Conservation (phyloP, 306 rosid genomes). For the Aeschynomene evenia region DNA sequence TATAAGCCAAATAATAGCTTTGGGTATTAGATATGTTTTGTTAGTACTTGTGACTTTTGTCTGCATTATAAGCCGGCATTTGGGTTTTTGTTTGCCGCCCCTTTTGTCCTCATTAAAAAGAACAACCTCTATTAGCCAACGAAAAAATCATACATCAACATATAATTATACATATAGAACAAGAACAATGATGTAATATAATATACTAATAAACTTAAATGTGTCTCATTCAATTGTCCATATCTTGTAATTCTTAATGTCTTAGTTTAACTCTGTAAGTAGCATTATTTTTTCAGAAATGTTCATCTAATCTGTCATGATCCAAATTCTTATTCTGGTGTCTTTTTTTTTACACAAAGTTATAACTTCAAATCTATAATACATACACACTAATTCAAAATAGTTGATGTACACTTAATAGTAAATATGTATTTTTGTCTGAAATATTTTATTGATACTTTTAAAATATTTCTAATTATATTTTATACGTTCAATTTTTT, state of each 20-base stretch:
- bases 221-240: not conserved
- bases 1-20: not conserved
- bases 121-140: not conserved
- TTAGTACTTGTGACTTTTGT: no score
- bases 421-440: no score
- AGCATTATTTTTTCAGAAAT: not conserved
- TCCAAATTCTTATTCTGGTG: not conserved
- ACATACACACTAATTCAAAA: no score
- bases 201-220: not conserved
- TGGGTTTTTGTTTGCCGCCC: not conserved
- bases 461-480: no score
- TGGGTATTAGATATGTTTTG: not conserved
- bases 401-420: no score
- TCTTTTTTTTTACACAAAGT: not conserved
- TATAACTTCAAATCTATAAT: no score
- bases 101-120: not conserved
- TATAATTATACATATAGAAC: not conserved
- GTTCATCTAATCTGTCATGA: not conserved
- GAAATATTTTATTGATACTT: no score
- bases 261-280: not conserved
- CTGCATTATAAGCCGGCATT: conserved; percentile 11
- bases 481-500: no score
- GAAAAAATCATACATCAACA: not conserved
- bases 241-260: not conserved
- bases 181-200: not conserved